Evolutionary conservation across 441 rosid genomes (phyloP).

Genomic region (Bruguiera hainesii): DNA sequence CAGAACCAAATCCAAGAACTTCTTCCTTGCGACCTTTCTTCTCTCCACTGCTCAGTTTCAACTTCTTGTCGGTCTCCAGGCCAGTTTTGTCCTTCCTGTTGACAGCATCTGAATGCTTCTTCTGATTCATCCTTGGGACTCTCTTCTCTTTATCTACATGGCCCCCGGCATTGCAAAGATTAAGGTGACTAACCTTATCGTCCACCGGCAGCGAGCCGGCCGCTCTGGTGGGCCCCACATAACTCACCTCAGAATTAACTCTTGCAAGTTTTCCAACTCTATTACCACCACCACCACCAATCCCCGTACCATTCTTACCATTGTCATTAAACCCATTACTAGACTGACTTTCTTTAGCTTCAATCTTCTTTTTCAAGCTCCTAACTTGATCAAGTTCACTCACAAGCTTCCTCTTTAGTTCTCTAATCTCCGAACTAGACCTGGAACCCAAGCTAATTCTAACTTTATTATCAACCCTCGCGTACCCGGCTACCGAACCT

Average conservation of each 20-base stretch:
- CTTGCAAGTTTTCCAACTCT: conserved; percentile 34
- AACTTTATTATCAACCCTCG: conserved; percentile 37
- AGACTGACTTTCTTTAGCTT: conserved; percentile 33
- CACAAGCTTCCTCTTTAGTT: conserved; percentile 56
- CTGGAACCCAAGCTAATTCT: conserved; percentile 53
- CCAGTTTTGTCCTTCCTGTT: conserved; percentile 37
- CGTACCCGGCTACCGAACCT: conserved; percentile 30
- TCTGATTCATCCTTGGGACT: conserved; percentile 35
- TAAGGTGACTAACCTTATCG: conserved; percentile 24
- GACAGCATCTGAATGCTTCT: conserved; percentile 32
- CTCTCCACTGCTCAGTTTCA: conserved; percentile 38
- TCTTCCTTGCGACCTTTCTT: conserved; percentile 32
- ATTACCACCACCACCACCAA: conserved; percentile 2
- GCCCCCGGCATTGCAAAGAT: conserved; percentile 27
- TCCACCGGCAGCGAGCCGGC: conserved; percentile 23
- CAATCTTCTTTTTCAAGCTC: conserved; percentile 53
- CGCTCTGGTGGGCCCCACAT: conserved; percentile 39
- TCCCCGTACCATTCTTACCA: neutral
- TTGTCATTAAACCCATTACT: conserved; percentile 4
- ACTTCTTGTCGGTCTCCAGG: conserved; percentile 37
- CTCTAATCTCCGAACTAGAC: conserved; percentile 49
- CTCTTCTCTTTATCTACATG: conserved; percentile 41
- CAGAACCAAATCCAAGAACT: conserved; percentile 26
- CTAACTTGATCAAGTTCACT: conserved; percentile 73
- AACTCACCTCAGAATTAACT: conserved; percentile 51